A percentile compares a stretch with the other conserved stretches of the same genome.
Evolutionary conservation across 148 eudicot species (phyloP).

Genomic region (Hydrangea macrophylla): DNA sequence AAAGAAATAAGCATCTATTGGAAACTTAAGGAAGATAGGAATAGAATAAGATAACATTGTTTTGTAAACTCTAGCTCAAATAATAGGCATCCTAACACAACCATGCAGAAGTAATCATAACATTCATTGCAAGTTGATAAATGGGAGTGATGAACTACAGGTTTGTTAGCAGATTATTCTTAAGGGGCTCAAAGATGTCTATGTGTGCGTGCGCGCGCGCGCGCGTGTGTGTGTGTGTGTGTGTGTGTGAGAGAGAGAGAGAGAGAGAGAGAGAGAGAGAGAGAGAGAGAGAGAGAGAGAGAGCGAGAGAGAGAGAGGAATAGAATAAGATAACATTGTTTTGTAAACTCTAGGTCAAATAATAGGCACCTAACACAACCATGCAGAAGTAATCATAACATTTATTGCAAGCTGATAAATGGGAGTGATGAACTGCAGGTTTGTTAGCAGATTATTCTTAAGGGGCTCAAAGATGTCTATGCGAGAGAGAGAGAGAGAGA

Average conservation of each 20-base stretch:
- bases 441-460: not conserved
- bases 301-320: too few species aligned
- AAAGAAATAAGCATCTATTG: not conserved
- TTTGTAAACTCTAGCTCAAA: not conserved
- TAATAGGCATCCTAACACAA: not conserved
- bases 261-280: slow-evolving; percentile 11
- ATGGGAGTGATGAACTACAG: not conserved
- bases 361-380: too few species aligned
- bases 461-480: not conserved
- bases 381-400: not conserved
- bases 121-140: not conserved
- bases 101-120: not conserved
- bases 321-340: not conserved
- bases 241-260: too few species aligned
- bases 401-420: not conserved
- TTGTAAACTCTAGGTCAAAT: not conserved
- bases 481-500: not conserved
- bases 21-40: slow-evolving; percentile 1
- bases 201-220: not conserved
- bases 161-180: not conserved
- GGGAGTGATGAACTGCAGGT: not conserved
- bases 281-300: not conserved
- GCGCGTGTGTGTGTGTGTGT: too few species aligned
- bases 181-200: not conserved
- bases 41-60: not conserved